phyloP scores from a whole-genome alignment of 106 monocot genomes.

The Dendrobium chrysotoxum region DNA sequence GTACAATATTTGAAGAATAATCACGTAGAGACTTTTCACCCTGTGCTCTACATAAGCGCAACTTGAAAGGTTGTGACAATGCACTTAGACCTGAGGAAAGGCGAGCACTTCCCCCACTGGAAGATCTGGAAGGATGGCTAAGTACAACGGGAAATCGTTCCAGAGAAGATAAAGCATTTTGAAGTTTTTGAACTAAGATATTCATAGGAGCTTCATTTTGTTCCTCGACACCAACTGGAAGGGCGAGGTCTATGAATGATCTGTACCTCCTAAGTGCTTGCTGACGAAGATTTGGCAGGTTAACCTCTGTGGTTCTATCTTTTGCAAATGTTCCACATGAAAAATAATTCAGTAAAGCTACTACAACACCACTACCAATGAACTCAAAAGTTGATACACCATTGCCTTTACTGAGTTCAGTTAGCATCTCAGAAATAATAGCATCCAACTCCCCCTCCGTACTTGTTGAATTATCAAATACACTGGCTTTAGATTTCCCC shows the following conservation, averaged over 20 bases:
- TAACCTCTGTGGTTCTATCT: slow-evolving; percentile 61
- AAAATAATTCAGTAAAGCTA: slow-evolving; percentile 76
- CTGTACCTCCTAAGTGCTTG: slow-evolving; percentile 74
- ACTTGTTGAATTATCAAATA: slow-evolving; percentile 49
- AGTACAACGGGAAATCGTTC: slow-evolving; percentile 96
- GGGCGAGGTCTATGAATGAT: slow-evolving; percentile 65
- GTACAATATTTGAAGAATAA: slow-evolving; percentile 93
- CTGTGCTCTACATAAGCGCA: slow-evolving; percentile 78
- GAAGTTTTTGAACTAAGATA: slow-evolving; percentile 81
- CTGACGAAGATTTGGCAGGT: slow-evolving; percentile 71
- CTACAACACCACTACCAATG: slow-evolving; percentile 95
- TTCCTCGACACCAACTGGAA: slow-evolving; percentile 33
- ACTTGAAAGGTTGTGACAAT: slow-evolving; percentile 81
- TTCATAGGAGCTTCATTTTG: slow-evolving; percentile 60
- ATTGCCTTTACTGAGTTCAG: slow-evolving; percentile 76
- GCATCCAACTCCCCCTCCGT: slow-evolving; percentile 54
- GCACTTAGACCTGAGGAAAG: slow-evolving; percentile 76
- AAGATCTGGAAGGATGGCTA: slow-evolving; percentile 76
- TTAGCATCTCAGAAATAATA: slow-evolving; percentile 56
- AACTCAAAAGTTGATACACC: slow-evolving; percentile 99
- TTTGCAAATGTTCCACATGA: slow-evolving; percentile 87
- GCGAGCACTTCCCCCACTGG: slow-evolving; percentile 54
- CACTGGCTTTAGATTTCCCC: slow-evolving; percentile 72
- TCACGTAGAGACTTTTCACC: slow-evolving; percentile 94
- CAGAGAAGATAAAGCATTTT: slow-evolving; percentile 86